These are phyloP conservation scores for Melanomma pulvis-pyrius DNA, from an alignment of 495 filamentous ascomycete species.

Conservation along the genomic window DNA sequence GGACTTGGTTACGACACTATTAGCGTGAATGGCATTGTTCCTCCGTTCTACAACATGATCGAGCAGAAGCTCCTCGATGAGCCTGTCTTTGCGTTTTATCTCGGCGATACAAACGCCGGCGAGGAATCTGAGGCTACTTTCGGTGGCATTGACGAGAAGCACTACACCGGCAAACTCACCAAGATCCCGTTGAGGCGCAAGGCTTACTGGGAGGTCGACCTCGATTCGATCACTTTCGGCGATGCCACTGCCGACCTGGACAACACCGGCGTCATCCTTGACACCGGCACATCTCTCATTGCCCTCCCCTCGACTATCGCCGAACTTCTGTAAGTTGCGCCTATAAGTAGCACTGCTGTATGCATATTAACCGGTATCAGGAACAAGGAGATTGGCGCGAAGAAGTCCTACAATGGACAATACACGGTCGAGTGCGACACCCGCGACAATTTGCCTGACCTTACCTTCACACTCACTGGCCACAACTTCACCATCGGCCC, in stretches of 20 bases:
- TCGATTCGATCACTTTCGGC: conserved; percentile 88
- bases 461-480: conserved; percentile 84
- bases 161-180: conserved; percentile 87
- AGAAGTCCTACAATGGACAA: conserved; percentile 94
- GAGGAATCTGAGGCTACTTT: conserved; percentile 87
- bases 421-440: conserved; percentile 89
- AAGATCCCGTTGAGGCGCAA: conserved; percentile 94
- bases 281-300: conserved; percentile 98
- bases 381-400: conserved; percentile 97
- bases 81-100: conserved; percentile 95
- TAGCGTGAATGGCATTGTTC: conserved; percentile 91
- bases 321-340: conserved; percentile 73
- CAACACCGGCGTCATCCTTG: conserved; percentile 91
- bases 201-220: conserved; percentile 99
- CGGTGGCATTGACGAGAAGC: conserved; percentile 83
- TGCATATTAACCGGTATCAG: conserved; percentile 41
- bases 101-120: conserved; percentile 71
- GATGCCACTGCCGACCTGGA: conserved; percentile 82
- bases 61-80: conserved; percentile 88
- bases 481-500: conserved; percentile 88
- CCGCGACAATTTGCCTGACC: conserved; percentile 78
- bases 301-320: conserved; percentile 89
- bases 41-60: conserved; percentile 95
- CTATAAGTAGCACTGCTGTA: neutral
- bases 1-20: conserved; percentile 94